Percentiles rank a stretch among this genome's conserved stretches.
Conservation (phyloP, 2,329 filamentous ascomycete species). For the Exserohilum turcica region DNA sequence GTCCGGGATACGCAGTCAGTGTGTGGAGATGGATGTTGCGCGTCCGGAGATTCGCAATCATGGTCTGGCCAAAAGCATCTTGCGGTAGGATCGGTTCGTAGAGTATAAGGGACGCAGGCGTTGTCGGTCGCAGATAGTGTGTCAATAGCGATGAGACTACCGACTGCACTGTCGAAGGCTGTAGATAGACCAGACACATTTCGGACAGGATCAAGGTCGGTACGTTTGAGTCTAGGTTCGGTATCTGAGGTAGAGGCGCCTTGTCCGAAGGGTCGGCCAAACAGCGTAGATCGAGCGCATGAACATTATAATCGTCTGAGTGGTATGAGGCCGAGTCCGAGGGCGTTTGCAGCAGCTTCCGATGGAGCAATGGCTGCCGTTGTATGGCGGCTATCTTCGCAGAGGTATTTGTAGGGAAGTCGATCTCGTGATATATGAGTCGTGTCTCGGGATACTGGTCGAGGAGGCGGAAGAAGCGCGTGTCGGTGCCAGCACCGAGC, state of each 20-base stretch:
- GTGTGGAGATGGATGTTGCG: conserved; percentile 86
- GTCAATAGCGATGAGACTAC: conserved; percentile 59
- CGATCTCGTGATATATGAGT: conserved; percentile 87
- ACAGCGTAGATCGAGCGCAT: conserved; percentile 70
- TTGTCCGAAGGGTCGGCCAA: conserved; percentile 48
- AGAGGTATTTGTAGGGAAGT: conserved; percentile 77
- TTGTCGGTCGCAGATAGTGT: conserved; percentile 51
- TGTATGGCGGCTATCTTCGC: conserved; percentile 63
- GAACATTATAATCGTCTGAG: conserved; percentile 59
- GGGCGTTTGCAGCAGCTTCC: conserved; percentile 31
- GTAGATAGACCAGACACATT: conserved; percentile 91
- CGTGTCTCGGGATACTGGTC: conserved; percentile 50
- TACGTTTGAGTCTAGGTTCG: conserved; percentile 58
- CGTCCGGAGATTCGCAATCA: conserved; percentile 86
- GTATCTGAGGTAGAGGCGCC: conserved; percentile 37
- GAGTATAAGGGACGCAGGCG: conserved; percentile 66
- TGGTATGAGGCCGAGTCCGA: conserved; percentile 49
- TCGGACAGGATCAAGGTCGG: conserved; percentile 91
- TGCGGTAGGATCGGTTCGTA: conserved; percentile 88
- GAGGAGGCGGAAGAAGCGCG: conserved; percentile 78
- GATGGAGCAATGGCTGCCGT: conserved; percentile 35
- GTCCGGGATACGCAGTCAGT: conserved; percentile 70
- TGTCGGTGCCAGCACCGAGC: conserved; percentile 92
- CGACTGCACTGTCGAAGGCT: conserved; percentile 64
- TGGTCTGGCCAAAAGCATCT: conserved; percentile 87